Evolutionary conservation across 2,329 filamentous ascomycete genomes (phyloP).

Genomic region (Ampelomyces quisqualis): DNA sequence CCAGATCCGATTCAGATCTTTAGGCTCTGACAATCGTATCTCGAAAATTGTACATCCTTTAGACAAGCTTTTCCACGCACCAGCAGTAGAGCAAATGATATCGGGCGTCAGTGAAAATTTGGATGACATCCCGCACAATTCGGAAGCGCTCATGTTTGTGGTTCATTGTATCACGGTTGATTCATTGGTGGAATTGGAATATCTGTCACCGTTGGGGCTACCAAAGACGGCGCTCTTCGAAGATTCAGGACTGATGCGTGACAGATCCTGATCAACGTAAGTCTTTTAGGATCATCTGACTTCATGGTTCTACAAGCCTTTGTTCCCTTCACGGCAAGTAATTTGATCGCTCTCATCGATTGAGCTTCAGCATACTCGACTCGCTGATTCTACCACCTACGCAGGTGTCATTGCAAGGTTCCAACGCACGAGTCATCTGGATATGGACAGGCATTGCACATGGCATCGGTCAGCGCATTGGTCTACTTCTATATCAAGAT

Average conservation of each 20-base stretch:
- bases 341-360: background rate
- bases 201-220: constrained; percentile 55
- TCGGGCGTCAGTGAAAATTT: constrained; percentile 63
- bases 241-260: constrained; percentile 62
- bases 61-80: constrained; percentile 71
- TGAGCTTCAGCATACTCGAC: background rate
- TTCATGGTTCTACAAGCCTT: constrained; percentile 67
- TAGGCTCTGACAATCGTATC: constrained; percentile 71
- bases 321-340: constrained; percentile 63
- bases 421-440: constrained; percentile 60
- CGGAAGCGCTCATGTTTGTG: constrained; percentile 54
- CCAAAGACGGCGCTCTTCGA: constrained; percentile 53
- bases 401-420: constrained; percentile 49
- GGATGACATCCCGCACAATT: constrained; percentile 56
- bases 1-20: constrained; percentile 67
- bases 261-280: constrained; percentile 65
- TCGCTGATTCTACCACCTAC: background rate
- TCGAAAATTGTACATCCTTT: constrained; percentile 75
- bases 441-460: constrained; percentile 63
- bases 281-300: constrained; percentile 67
- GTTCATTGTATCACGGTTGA: constrained; percentile 37
- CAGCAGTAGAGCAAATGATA: constrained; percentile 65
- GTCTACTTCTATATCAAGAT: constrained; percentile 63
- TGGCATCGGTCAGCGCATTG: constrained; percentile 51
- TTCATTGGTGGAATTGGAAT: constrained; percentile 60